These are phyloP conservation scores for Rhizomucor miehei DNA, from an alignment of 371 early-diverging fungal genomes.

Conservation along the genomic window DNA sequence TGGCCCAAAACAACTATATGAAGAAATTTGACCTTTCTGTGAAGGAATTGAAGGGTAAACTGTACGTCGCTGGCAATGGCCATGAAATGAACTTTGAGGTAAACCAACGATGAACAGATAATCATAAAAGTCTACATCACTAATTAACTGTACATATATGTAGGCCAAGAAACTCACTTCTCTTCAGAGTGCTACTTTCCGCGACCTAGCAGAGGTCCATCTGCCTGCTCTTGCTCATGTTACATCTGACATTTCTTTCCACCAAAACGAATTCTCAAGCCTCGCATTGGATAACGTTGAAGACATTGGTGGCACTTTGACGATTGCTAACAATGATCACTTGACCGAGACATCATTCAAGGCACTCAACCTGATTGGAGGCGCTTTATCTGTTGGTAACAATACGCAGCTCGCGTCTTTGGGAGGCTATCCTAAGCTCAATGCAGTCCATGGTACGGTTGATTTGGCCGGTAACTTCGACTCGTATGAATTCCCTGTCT, in stretches of 20 bases:
- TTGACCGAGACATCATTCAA: constrained; percentile 49
- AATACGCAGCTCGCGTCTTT: constrained; percentile 47
- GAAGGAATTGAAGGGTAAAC: constrained; percentile 31
- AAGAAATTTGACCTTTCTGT: constrained; percentile 42
- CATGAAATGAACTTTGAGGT: constrained; percentile 26
- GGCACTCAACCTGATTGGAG: constrained; percentile 41
- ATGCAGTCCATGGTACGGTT: constrained; percentile 47
- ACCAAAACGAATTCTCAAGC: constrained; percentile 44
- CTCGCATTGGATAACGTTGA: constrained; percentile 37
- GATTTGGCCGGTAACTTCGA: constrained; percentile 53
- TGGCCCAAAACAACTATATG: constrained; percentile 52
- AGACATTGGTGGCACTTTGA: constrained; percentile 48
- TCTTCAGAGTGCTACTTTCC: constrained; percentile 35
- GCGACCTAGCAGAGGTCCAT: constrained; percentile 35
- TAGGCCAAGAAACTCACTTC: constrained; percentile 33
- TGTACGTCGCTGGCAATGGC: constrained; percentile 48
- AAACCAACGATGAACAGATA: not conserved
- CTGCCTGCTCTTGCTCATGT: constrained; percentile 34
- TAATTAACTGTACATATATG: constrained; percentile 1
- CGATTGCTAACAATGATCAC: constrained; percentile 50
- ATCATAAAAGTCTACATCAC: too few species aligned
- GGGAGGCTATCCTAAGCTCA: constrained; percentile 46
- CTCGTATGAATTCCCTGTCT: constrained; percentile 34
- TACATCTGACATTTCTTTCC: constrained; percentile 45
- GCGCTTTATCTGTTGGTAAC: constrained; percentile 59